phyloP scores from a whole-genome alignment of 495 filamentous ascomycete genomes.

The Xanthoparmelia taractica region DNA sequence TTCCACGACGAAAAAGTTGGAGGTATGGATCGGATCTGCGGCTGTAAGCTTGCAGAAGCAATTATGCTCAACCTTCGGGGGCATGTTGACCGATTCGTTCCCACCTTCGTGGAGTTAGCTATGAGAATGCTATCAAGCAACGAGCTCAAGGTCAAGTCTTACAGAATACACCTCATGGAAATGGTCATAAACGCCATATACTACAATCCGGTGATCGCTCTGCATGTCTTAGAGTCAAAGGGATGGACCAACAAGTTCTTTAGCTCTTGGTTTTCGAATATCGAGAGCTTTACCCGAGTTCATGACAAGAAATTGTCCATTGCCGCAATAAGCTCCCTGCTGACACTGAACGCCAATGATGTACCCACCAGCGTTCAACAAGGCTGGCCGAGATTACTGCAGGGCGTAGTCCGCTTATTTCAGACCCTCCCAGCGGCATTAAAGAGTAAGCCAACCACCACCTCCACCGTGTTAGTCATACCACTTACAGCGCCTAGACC shows the following conservation, averaged over 20 bases:
- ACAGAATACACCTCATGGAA: slow-evolving; percentile 94
- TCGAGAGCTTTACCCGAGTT: slow-evolving; percentile 85
- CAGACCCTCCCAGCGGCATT: slow-evolving; percentile 80
- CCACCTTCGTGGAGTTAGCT: slow-evolving; percentile 77
- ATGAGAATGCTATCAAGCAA: slow-evolving; percentile 69
- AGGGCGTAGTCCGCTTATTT: slow-evolving; percentile 86
- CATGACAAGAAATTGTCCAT: slow-evolving; percentile 99
- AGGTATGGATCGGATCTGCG: slow-evolving; percentile 92
- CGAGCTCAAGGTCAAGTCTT: slow-evolving; percentile 77
- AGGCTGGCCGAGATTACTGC: slow-evolving; percentile 91
- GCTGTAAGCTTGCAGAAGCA: slow-evolving; percentile 96
- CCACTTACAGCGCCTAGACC: slow-evolving; percentile 42
- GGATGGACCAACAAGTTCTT: slow-evolving; percentile 99
- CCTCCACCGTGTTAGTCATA: not conserved
- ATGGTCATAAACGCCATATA: slow-evolving; percentile 98
- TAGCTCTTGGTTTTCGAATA: slow-evolving; percentile 93
- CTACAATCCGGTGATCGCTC: slow-evolving; percentile 78
- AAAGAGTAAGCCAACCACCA: slow-evolving; percentile 51
- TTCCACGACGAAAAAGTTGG: slow-evolving; percentile 83
- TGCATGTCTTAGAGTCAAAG: slow-evolving; percentile 80
- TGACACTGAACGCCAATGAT: slow-evolving; percentile 66
- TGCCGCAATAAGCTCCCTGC: slow-evolving; percentile 76
- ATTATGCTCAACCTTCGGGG: slow-evolving; percentile 93
- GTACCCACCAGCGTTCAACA: slow-evolving; percentile 84
- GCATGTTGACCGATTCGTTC: slow-evolving; percentile 77